Evolutionary conservation across 2,329 filamentous ascomycete genomes (phyloP), one percentile per base, ranked within the genome.

Genomic region (Hypoxylon sp.): DNA sequence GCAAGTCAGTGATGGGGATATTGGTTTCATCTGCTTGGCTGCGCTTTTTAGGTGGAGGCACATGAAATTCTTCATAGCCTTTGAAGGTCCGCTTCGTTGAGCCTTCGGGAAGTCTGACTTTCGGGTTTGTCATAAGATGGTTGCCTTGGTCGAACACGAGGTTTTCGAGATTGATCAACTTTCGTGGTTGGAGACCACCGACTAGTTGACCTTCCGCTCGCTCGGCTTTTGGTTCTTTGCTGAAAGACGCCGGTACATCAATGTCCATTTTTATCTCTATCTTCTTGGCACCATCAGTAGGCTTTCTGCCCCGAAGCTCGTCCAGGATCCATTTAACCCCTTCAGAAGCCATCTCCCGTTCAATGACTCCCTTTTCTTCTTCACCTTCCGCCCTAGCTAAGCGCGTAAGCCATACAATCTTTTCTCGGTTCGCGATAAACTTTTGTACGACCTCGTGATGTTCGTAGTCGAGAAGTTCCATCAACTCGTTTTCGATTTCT

Each of bases 61-160:
- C 94, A 78, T 99, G 96, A 65, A 98, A 98, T 78, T 99, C 96
- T 80, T 99, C 96, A 74, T 98, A 99, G 35, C 96, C 96, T 81
- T 99, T 99, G 83, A 98, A 98, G 0, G 93, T 94, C 52, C 94
- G 89, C 80, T 98, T 98, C 0, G 93, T 98, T 1, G 96, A 97
- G 10, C 96, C 96, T 78, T 97, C 94, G 0, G 96, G 96, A 19
- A 99, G 86, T 70, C 92, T 92, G 51, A 99, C 96, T 78, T 94
- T 98, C 5, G 94, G 92, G 75, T 99, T 99, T n/a, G 96, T 98
- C 95, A 98, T 99, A 47, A 99, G 86, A 83, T 99, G 96, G 76
- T 98, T 99, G 59, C 96, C 96, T 81, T 98, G 95, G 74, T 98
- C 96, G 78, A 99, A 99, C 42, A 98, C 88, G 35, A 99, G 88